Conservation (phyloP, 148 eudicot species). For the Selenicereus undatus region DNA sequence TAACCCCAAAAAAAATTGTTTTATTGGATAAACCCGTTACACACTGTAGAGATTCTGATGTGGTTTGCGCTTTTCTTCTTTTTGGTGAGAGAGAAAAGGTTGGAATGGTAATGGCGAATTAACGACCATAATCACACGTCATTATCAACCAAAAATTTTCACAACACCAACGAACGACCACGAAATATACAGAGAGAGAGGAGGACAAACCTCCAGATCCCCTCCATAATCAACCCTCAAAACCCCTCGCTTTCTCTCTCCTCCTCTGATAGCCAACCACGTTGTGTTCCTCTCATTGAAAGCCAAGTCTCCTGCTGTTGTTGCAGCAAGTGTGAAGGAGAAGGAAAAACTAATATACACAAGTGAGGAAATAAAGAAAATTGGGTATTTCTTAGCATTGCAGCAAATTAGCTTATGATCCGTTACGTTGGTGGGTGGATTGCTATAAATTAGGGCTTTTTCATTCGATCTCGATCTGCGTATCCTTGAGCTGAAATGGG, state of each 20-base stretch:
- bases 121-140: constrained; percentile 6
- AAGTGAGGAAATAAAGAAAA: not conserved
- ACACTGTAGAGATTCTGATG: constrained; percentile 1
- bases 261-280: constrained; percentile 21
- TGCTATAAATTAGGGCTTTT: not conserved
- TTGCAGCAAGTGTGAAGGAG: constrained; percentile 38
- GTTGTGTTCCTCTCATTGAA: constrained; percentile 44
- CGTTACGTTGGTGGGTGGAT: constrained; percentile 4
- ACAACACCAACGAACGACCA: not conserved
- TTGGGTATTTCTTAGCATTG: constrained; percentile 31
- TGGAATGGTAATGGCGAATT: not conserved
- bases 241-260: not conserved
- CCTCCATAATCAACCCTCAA: constrained; percentile 7
- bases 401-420: constrained; percentile 24
- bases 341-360: constrained; percentile 20
- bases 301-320: constrained; percentile 36
- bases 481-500: constrained; percentile 31
- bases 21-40: not conserved
- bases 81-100: constrained; percentile 2
- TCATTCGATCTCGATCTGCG: constrained; percentile 20
- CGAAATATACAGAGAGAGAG: not conserved
- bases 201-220: constrained; percentile 38
- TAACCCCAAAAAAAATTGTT: not conserved
- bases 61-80: constrained; percentile 2
- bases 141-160: not conserved